phyloP scores from a whole-genome alignment of 768 basidiomycete genomes.

The Lentinula aciculospora region DNA sequence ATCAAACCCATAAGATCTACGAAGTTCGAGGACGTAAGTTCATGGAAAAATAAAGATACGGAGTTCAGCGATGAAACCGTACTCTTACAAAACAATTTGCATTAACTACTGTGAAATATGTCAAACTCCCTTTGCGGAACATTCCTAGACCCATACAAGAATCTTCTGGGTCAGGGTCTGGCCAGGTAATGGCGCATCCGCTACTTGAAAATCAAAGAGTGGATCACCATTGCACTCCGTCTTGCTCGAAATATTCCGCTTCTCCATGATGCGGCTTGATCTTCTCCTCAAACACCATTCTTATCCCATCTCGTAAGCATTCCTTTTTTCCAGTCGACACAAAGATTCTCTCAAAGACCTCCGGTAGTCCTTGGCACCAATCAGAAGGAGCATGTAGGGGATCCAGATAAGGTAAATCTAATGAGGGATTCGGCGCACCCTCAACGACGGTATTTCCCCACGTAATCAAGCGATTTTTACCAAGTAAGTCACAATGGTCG shows the following conservation, averaged over 20 bases:
- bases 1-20: no score
- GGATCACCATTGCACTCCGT: slow-evolving; percentile 32
- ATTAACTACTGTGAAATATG: no score
- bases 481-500: slow-evolving; percentile 21
- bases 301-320: slow-evolving; percentile 24
- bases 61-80: no score
- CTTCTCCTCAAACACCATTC: slow-evolving; percentile 19
- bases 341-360: slow-evolving; percentile 25
- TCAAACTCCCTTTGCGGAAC: no score
- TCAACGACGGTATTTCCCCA: slow-evolving; percentile 18
- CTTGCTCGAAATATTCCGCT: slow-evolving; percentile 21
- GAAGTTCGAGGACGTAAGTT: no score
- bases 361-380: slow-evolving; percentile 29
- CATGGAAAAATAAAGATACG: no score
- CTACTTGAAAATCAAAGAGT: slow-evolving; percentile 18
- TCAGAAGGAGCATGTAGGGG: slow-evolving; percentile 22
- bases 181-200: neutral
- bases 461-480: slow-evolving; percentile 4
- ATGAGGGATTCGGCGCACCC: slow-evolving; percentile 14
- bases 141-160: neutral
- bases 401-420: slow-evolving; percentile 27
- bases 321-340: slow-evolving; percentile 30
- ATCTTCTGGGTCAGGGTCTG: neutral
- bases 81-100: no score
- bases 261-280: slow-evolving; percentile 15